phyloP scores from a whole-genome alignment of 768 basidiomycete genomes.

The Collybia nuda region DNA sequence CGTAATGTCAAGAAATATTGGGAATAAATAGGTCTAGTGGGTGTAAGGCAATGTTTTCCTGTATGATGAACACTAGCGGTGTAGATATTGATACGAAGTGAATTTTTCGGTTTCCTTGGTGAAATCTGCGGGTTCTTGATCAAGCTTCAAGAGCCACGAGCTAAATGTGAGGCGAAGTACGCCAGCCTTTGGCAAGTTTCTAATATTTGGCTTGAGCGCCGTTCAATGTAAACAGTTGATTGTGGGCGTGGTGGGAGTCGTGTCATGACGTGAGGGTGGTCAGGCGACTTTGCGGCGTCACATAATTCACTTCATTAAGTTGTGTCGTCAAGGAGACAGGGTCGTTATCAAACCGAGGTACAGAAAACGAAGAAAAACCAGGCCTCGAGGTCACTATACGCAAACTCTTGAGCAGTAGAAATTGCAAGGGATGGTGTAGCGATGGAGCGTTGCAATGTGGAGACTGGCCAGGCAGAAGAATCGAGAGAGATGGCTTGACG shows the following conservation, averaged over 20 bases:
- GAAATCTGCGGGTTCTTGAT: neutral
- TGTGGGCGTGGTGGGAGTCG: neutral
- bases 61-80: neutral
- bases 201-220: neutral
- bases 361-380: too few species aligned
- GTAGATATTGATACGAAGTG: neutral
- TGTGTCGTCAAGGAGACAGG: neutral
- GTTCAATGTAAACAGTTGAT: neutral
- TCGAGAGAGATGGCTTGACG: too few species aligned
- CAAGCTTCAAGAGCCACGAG: neutral
- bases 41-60: too few species aligned
- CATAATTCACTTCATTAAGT: neutral
- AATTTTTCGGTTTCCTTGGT: neutral
- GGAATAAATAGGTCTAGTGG: too few species aligned
- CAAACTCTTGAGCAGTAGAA: too few species aligned
- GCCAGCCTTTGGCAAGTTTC: too few species aligned
- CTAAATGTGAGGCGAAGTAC: too few species aligned
- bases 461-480: too few species aligned
- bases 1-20: too few species aligned
- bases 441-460: too few species aligned
- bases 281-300: neutral
- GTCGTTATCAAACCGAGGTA: neutral
- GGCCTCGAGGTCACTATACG: too few species aligned
- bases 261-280: neutral
- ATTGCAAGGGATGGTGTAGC: too few species aligned